Base-by-base conservation (phyloP, 2,329 filamentous ascomycete species). In the Colletotrichum higginsianum region DNA sequence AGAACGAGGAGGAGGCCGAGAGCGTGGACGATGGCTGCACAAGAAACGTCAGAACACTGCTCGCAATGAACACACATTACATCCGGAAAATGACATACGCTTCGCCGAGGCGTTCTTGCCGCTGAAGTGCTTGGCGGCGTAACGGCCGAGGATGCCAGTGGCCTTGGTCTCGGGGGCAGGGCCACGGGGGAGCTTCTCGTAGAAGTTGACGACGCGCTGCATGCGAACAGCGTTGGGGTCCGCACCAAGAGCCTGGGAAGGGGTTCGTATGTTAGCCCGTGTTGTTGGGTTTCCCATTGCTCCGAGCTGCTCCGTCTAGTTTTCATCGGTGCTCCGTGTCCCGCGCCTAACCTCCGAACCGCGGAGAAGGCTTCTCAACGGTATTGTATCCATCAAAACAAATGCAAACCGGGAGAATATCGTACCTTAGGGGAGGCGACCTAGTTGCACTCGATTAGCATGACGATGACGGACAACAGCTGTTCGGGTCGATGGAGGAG, bases 201-300 rank as follows among this genome's bases (percentile, higher is more conserved):
- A 99, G 90, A 99, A 98, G 87, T 90, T 94, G 84, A 98, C 96
- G 79, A 99, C 95, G 80, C 95, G 94, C 84, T 97, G 93, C 96
- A 99, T 98, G 84, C 96, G 94, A 81, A 95, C 90, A 82, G 96
- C 96, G 91, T 98, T 96, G 82, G 95, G 94, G 78, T 95, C 95
- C 82, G 93, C 93, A 81, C 96, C 96, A 82, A 99, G 95, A 79
- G 94, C 95, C 96, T 98, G 83, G 77, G 55, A 46, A 72, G 60
- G 75, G 44, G 62, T 23, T 60, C 46, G 74, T 72, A 67, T 76
- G 78, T 87, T 78, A 87, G 84, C 80, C 77, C 60, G 44, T 69
- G 21, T 72, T 57, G 42, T 56, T 62, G 53, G 12, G 38, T 40
- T 44, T 7, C 15, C 46, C 52, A 42, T 55, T 61, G 71, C 62